Conservation (phyloP, 169 alveolate genomes). For the Ichthyophthirius multifiliis region DNA sequence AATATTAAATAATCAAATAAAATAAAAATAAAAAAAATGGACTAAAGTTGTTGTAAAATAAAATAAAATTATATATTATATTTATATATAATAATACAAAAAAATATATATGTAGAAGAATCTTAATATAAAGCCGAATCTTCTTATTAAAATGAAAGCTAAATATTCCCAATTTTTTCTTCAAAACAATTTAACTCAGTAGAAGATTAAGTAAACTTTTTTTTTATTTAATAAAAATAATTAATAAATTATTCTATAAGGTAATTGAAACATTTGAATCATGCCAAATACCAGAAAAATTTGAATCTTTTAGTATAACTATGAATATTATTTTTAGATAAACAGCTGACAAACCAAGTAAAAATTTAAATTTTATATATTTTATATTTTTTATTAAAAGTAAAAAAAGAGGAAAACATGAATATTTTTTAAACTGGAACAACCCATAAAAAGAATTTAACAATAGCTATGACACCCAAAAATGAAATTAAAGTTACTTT, state of each 20-base stretch:
- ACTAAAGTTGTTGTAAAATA: no score
- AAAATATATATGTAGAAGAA: no score
- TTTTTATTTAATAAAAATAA: background rate
- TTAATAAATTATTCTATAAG: background rate
- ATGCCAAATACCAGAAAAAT: background rate
- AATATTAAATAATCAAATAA: no score
- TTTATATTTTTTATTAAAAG: background rate
- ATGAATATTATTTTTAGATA: background rate
- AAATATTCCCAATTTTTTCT: no score
- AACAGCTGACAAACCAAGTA: background rate
- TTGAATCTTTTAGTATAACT: background rate
- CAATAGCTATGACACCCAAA: background rate
- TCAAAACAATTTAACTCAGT: no score
- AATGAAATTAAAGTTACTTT: background rate
- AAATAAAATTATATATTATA: no score
- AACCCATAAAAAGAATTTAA: conserved; percentile 10
- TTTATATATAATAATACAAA: no score
- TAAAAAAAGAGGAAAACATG: background rate
- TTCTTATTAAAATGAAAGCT: no score
- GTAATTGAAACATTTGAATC: background rate
- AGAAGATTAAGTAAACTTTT: background rate
- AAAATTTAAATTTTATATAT: background rate
- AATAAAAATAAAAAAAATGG: no score
- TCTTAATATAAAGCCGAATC: no score
- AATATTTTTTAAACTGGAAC: background rate